phyloP scores from a whole-genome alignment of 225 moss, liverwort and hornwort genomes.

The Anthoceros angustus region DNA sequence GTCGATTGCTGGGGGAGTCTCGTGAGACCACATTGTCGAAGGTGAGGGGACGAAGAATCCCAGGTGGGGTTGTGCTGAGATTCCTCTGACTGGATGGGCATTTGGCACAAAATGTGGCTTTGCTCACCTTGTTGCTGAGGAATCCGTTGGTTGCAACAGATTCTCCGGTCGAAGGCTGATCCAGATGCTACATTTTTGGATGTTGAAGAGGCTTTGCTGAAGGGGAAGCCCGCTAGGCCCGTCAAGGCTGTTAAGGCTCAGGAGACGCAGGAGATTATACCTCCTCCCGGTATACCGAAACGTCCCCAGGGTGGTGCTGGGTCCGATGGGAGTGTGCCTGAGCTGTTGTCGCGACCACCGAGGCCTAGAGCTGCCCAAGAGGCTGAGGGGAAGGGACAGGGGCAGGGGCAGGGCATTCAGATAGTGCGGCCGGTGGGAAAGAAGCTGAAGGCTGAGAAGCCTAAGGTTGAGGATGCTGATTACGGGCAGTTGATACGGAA shows the following conservation, averaged over 20 bases:
- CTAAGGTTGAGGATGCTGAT: constrained; percentile 17
- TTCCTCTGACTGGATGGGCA: not conserved
- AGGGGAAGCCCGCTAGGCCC: constrained; percentile 22
- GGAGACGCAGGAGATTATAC: not conserved
- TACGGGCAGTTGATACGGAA: constrained; percentile 33
- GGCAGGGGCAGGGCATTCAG: not conserved
- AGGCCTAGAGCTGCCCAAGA: constrained; percentile 6
- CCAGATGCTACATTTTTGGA: constrained; percentile 38
- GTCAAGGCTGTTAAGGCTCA: not conserved
- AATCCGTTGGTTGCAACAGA: constrained; percentile 18
- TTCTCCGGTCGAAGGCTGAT: constrained; percentile 44
- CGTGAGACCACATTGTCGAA: constrained; percentile 56
- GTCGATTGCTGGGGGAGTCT: constrained; percentile 61
- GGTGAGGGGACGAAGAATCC: constrained; percentile 14
- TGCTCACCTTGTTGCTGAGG: not conserved
- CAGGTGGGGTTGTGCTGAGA: not conserved
- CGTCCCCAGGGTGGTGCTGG: not conserved
- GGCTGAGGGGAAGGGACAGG: not conserved
- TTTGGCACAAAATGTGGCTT: not conserved
- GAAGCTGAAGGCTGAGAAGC: constrained; percentile 14
- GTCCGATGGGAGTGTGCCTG: constrained; percentile 4
- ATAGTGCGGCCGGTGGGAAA: constrained; percentile 23
- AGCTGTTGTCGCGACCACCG: constrained; percentile 13
- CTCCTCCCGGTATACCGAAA: not conserved
- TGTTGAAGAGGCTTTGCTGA: constrained; percentile 34